Evolutionary conservation across 1,284 basidiomycete genomes (phyloP).

Genomic region (Leccinum pallidistipes): DNA sequence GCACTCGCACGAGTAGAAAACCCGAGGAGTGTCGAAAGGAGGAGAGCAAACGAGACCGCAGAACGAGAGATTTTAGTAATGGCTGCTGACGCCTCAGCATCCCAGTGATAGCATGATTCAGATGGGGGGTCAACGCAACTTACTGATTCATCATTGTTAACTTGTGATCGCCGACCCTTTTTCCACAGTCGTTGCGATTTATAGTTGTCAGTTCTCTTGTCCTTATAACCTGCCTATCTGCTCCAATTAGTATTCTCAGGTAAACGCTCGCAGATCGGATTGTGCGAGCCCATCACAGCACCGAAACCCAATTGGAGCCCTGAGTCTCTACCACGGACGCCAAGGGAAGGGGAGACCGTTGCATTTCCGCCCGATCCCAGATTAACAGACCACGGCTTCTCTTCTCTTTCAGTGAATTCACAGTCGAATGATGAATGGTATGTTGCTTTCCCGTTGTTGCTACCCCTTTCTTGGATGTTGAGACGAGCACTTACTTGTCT

Average conservation of each 20-base stretch:
- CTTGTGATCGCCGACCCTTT: background rate
- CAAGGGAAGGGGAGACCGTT: background rate
- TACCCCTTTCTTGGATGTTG: background rate
- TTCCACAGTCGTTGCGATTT: background rate
- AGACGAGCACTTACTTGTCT: background rate
- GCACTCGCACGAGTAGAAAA: constrained; percentile 6
- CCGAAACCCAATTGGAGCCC: background rate
- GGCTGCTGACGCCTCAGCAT: background rate
- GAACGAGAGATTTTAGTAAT: constrained; percentile 1
- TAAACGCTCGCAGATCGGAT: background rate
- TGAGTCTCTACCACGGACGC: background rate
- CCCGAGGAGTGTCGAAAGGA: constrained; percentile 9
- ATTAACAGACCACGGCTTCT: background rate
- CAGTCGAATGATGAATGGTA: background rate
- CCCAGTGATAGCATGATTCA: background rate
- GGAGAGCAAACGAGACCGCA: background rate
- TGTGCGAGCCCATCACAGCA: background rate
- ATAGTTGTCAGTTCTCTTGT: background rate
- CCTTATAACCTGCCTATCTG: background rate
- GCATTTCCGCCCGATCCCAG: background rate
- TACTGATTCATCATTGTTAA: background rate
- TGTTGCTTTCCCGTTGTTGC: background rate
- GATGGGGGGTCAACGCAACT: background rate
- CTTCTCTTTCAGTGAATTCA: background rate
- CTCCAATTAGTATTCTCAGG: background rate